These are phyloP conservation scores for Heimioporus sp. DNA, from an alignment of 768 basidiomycete species.

Conservation along the genomic window DNA sequence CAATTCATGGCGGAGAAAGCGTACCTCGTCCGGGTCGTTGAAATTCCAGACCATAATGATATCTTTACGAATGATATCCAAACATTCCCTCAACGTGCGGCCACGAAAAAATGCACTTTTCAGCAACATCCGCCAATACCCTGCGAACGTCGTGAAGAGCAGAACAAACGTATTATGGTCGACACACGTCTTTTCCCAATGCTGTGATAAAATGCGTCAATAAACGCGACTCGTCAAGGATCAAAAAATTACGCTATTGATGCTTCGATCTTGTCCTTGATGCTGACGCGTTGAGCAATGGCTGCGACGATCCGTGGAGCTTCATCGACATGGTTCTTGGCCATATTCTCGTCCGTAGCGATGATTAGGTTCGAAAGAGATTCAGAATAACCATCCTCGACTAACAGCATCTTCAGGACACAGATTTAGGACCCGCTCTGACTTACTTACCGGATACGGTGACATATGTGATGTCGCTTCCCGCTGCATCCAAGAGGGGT, in stretches of 20 bases:
- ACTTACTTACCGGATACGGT: conserved; percentile 10
- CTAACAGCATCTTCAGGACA: conserved; percentile 2
- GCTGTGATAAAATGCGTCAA: background rate
- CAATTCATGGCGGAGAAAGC: background rate
- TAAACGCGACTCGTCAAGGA: no score
- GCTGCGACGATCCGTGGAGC: conserved; percentile 5
- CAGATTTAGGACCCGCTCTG: background rate
- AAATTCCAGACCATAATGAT: conserved; percentile 14
- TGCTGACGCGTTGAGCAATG: conserved; percentile 15
- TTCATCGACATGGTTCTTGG: conserved; percentile 4
- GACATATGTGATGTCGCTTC: background rate
- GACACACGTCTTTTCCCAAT: conserved; percentile 14
- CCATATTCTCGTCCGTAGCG: conserved; percentile 5
- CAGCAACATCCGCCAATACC: conserved; percentile 10
- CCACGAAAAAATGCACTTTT: conserved; percentile 7
- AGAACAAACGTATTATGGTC: no score
- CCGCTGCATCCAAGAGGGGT: conserved; percentile 2
- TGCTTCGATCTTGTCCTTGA: conserved; percentile 14
- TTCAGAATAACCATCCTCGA: background rate
- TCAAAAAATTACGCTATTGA: conserved; percentile 6
- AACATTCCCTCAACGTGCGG: conserved; percentile 7
- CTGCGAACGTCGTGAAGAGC: background rate
- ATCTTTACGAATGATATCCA: conserved; percentile 10
- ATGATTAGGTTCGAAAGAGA: conserved; percentile 3
- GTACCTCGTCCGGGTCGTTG: conserved; percentile 9